phyloP scores from a whole-genome alignment of 2,329 filamentous ascomycete species.

The Penicillium sp. region DNA sequence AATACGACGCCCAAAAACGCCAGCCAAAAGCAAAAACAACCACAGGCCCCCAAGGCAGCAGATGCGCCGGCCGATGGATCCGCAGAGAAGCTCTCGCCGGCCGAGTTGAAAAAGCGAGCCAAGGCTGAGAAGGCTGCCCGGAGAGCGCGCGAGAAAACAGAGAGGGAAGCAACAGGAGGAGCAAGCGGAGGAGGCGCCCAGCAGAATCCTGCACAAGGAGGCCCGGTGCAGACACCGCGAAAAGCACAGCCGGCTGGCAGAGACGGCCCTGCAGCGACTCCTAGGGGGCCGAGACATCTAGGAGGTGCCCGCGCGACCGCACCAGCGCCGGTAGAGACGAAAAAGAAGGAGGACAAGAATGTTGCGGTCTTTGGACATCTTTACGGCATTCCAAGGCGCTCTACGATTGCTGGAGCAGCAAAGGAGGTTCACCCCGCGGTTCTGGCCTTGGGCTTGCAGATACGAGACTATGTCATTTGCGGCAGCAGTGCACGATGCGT shows the following conservation, averaged over 20 bases:
- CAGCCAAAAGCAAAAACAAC: constrained; percentile 6
- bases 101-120: constrained; percentile 81
- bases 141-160: constrained; percentile 66
- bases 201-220: constrained; percentile 13
- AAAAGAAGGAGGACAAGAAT: constrained; percentile 61
- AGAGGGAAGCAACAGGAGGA: constrained; percentile 42
- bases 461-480: constrained; percentile 81
- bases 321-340: constrained; percentile 43
- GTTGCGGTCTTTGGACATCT: constrained; percentile 79
- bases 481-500: constrained; percentile 87
- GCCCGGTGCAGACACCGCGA: constrained; percentile 28
- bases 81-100: constrained; percentile 42
- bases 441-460: constrained; percentile 80
- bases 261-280: constrained; percentile 22
- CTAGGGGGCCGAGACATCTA: constrained; percentile 27
- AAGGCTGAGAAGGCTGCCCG: constrained; percentile 90
- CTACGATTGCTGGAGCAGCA: constrained; percentile 56
- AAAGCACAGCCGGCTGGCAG: constrained; percentile 27
- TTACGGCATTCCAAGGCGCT: constrained; percentile 69
- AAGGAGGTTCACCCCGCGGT: constrained; percentile 83
- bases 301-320: constrained; percentile 27
- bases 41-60: constrained; percentile 16
- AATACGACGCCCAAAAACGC: constrained; percentile 1
- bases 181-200: neutral
- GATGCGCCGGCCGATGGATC: constrained; percentile 18